Percentiles rank a stretch among this genome's conserved stretches.
Conservation (phyloP, 306 rosid species). For the Betula pendula region DNA sequence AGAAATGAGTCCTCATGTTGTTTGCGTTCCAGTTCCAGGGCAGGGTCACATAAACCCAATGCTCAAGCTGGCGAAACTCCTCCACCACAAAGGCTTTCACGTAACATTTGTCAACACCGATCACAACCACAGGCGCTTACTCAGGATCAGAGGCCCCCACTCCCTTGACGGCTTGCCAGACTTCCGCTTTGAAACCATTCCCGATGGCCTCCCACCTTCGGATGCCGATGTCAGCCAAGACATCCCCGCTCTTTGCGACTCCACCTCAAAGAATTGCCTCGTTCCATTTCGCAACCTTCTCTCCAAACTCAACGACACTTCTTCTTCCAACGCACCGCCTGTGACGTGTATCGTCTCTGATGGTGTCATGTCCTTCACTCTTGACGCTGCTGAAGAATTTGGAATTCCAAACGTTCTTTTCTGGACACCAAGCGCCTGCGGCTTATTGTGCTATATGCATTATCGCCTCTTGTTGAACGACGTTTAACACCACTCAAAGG, state of each 20-base stretch:
- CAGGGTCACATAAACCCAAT: neutral
- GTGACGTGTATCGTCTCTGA: slow-evolving; percentile 18
- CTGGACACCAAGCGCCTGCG: slow-evolving; percentile 5
- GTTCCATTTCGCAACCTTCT: slow-evolving; percentile 6
- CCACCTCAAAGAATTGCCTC: slow-evolving; percentile 3
- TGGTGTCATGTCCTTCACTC: neutral
- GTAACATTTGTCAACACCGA: slow-evolving; percentile 13
- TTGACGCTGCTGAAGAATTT: slow-evolving; percentile 9
- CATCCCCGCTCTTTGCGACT: neutral
- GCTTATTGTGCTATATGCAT: slow-evolving; percentile 6
- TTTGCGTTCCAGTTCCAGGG: slow-evolving; percentile 2
- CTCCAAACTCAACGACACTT: neutral
- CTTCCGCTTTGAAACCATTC: slow-evolving; percentile 16
- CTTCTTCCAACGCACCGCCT: slow-evolving; percentile 1
- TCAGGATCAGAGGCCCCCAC: slow-evolving; percentile 9
- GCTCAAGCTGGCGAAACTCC: slow-evolving; percentile 18
- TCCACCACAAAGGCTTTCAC: slow-evolving; percentile 23
- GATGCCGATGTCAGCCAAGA: slow-evolving; percentile 25
- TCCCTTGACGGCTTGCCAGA: slow-evolving; percentile 14
- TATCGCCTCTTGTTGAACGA: neutral
- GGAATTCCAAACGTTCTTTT: slow-evolving; percentile 13
- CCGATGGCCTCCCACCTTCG: slow-evolving; percentile 14
- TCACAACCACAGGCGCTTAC: slow-evolving; percentile 10
- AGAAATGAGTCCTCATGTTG: slow-evolving; percentile 17
- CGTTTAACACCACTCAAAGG: slow-evolving; percentile 16